Conservation (phyloP, 495 filamentous ascomycete species). For the Talaromyces proteolyticus region DNA sequence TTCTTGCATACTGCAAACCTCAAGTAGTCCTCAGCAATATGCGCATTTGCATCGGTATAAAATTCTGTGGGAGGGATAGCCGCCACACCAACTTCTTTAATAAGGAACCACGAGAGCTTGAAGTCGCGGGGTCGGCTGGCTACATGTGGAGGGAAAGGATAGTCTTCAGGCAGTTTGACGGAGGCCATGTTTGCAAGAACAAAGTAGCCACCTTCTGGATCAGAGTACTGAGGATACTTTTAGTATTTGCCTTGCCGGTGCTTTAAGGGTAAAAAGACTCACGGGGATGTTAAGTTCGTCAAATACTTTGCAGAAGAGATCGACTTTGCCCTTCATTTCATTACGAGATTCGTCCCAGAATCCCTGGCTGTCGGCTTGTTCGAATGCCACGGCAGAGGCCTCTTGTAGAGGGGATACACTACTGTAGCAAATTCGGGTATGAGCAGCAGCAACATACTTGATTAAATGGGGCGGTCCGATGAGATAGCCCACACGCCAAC, state of each 20-base stretch:
- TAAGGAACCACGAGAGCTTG: slow-evolving; percentile 91
- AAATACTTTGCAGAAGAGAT: slow-evolving; percentile 80
- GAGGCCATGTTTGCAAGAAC: slow-evolving; percentile 87
- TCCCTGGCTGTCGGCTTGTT: slow-evolving; percentile 72
- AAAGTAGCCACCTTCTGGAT: slow-evolving; percentile 95
- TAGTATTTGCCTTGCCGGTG: no score
- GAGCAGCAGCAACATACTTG: slow-evolving; percentile 85
- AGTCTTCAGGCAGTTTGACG: slow-evolving; percentile 73
- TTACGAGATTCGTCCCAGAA: slow-evolving; percentile 85
- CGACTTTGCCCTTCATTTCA: slow-evolving; percentile 90
- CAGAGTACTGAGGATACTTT: slow-evolving; percentile 56
- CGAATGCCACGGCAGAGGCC: slow-evolving; percentile 92
- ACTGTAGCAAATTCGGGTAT: slow-evolving; percentile 94
- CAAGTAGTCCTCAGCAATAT: slow-evolving; percentile 86
- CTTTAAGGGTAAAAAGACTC: slow-evolving; percentile 11
- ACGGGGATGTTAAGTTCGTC: slow-evolving; percentile 79
- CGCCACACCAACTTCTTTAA: slow-evolving; percentile 91
- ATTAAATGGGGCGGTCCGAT: slow-evolving; percentile 86
- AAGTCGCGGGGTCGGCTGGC: slow-evolving; percentile 83
- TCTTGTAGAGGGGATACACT: slow-evolving; percentile 92
- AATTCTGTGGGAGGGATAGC: slow-evolving; percentile 97
- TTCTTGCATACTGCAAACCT: slow-evolving; percentile 97
- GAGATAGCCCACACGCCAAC: slow-evolving; percentile 94
- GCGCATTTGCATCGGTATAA: slow-evolving; percentile 76
- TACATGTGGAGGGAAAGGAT: slow-evolving; percentile 85